Percentiles rank a stretch among this genome's conserved stretches.
Conservation (phyloP, 1,139 yeast genomes). For the Geotrichum candidum region DNA sequence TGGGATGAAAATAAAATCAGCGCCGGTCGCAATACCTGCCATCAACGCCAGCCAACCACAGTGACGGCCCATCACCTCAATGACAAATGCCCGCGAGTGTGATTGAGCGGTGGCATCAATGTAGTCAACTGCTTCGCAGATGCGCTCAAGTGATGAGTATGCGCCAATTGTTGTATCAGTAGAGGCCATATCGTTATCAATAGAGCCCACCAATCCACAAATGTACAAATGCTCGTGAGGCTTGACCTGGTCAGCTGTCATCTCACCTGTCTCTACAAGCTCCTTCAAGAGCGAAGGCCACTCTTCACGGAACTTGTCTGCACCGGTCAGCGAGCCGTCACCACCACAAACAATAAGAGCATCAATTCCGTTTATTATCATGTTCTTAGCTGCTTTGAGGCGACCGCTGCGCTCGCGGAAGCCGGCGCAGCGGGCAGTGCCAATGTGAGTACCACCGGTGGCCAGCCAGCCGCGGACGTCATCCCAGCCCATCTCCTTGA, state of each 20-base stretch:
- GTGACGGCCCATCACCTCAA: constrained; percentile 98
- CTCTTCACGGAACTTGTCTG: constrained; percentile 85
- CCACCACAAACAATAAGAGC: constrained; percentile 98
- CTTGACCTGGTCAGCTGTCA: constrained; percentile 51
- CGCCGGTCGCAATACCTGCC: constrained; percentile 95
- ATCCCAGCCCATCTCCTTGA: constrained; percentile 79
- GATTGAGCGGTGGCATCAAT: constrained; percentile 96
- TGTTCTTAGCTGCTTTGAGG: constrained; percentile 70
- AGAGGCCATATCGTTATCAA: constrained; percentile 94
- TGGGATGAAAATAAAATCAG: constrained; percentile 90
- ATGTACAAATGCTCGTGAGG: constrained; percentile 73
- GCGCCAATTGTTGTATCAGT: constrained; percentile 98
- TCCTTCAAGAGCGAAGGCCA: constrained; percentile 87
- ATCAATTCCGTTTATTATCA: constrained; percentile 85
- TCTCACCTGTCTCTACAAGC: constrained; percentile 48
- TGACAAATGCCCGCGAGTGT: constrained; percentile 94
- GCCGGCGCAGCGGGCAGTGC: constrained; percentile 88
- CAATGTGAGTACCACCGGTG: constrained; percentile 91
- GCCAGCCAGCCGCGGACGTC: constrained; percentile 91
- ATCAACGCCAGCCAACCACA: constrained; percentile 97
- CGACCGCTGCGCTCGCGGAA: constrained; percentile 84
- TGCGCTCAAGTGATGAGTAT: constrained; percentile 85
- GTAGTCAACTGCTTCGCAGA: constrained; percentile 88
- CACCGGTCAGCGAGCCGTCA: constrained; percentile 97
- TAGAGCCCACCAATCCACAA: constrained; percentile 93